Percentiles rank a stretch among this genome's conserved stretches.
Evolutionary conservation across 495 filamentous ascomycete genomes (phyloP).

Genomic region (Aspergillus indologenus): DNA sequence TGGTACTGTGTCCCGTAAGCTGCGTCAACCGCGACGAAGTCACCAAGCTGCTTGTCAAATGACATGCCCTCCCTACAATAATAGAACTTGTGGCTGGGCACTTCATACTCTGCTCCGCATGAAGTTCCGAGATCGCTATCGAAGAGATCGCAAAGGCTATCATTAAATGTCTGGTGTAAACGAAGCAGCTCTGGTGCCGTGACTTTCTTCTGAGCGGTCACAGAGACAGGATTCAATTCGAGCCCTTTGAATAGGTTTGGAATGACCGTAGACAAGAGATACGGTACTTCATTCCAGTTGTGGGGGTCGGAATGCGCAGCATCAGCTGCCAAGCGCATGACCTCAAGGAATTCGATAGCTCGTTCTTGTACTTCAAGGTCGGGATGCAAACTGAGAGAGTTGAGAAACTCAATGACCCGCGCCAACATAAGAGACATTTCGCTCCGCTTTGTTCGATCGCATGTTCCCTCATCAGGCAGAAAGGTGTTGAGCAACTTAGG

Average conservation of each 20-base stretch:
- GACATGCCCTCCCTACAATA: conserved; percentile 40
- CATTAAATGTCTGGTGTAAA: conserved; percentile 77
- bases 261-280: conserved; percentile 81
- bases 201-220: conserved; percentile 80
- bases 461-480: conserved; percentile 45
- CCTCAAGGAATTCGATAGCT: conserved; percentile 84
- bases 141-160: conserved; percentile 63
- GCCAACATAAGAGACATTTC: conserved; percentile 71
- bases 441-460: conserved; percentile 65
- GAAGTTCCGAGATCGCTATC: conserved; percentile 10
- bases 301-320: conserved; percentile 62
- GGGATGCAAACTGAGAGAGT: conserved; percentile 72
- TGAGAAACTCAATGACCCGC: conserved; percentile 75
- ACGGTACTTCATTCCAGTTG: conserved; percentile 61
- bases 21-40: conserved; percentile 14
- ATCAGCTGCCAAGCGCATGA: conserved; percentile 80
- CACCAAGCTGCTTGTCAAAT: conserved; percentile 33
- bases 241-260: conserved; percentile 80
- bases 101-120: conserved; percentile 4
- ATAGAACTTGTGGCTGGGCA: conserved; percentile 66
- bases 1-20: conserved; percentile 59
- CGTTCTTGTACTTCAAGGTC: conserved; percentile 95
- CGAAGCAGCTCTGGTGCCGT: conserved; percentile 70
- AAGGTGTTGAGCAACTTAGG: conserved; percentile 78
- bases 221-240: conserved; percentile 88